Evolutionary conservation across 2,329 filamentous ascomycete species (phyloP).

Genomic region (Cadophora malorum): DNA sequence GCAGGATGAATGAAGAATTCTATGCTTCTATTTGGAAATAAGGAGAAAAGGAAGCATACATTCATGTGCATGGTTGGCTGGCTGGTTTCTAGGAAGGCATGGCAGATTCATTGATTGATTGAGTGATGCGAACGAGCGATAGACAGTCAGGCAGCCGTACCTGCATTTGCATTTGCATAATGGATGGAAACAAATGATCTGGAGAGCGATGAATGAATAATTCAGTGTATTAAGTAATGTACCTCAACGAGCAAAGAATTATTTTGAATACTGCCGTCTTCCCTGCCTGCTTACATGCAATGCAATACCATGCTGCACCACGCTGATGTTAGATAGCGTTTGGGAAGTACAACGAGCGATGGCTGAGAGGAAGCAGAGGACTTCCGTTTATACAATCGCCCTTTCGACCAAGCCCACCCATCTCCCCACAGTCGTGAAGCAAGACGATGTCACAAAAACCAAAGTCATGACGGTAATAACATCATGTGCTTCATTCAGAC

Average conservation of each 20-base stretch:
- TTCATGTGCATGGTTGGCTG: not conserved
- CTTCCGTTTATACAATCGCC: not conserved
- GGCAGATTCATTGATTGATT: not conserved
- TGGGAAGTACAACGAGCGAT: not conserved
- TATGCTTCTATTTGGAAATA: not conserved
- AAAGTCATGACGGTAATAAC: too few relatives aligned
- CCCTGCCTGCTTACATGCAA: not conserved
- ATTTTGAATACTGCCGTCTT: not conserved
- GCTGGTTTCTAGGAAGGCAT: not conserved
- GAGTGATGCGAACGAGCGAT: not conserved
- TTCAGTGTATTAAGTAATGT: conserved; percentile 10
- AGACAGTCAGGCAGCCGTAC: conserved; percentile 5
- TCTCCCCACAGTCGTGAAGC: not conserved
- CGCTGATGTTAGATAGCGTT: not conserved
- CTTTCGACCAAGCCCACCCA: not conserved
- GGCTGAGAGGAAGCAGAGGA: not conserved
- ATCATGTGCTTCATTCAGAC: not conserved
- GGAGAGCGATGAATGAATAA: not conserved
- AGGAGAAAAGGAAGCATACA: not conserved
- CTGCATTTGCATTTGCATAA: conserved; percentile 16
- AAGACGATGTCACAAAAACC: not conserved
- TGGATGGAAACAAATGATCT: not conserved
- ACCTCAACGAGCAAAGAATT: not conserved
- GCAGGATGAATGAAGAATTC: not conserved
- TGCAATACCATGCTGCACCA: not conserved